Conservation (phyloP, 2,329 filamentous ascomycete genomes). For the Calonectria naviculata region DNA sequence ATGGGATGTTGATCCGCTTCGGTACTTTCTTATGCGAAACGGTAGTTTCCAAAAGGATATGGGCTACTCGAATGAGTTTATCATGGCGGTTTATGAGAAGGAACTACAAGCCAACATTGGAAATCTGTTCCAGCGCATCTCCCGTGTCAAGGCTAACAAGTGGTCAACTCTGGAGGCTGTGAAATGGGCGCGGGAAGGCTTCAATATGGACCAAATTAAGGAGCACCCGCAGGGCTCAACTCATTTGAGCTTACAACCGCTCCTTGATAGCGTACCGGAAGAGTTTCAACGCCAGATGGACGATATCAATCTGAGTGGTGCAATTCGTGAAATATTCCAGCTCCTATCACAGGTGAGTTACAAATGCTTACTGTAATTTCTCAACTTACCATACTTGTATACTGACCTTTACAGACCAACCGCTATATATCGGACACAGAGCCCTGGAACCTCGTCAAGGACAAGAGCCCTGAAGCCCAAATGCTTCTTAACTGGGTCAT, state of each 20-base stretch:
- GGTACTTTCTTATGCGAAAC: conserved; percentile 87
- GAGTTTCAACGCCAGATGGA: conserved; percentile 68
- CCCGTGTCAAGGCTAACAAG: conserved; percentile 64
- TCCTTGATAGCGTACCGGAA: conserved; percentile 31
- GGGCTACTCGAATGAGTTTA: conserved; percentile 83
- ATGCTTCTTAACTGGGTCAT: conserved; percentile 68
- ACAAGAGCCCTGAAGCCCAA: conserved; percentile 45
- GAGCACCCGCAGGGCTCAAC: neutral
- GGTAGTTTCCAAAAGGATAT: conserved; percentile 83
- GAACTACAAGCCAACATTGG: conserved; percentile 81
- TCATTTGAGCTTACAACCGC: conserved; percentile 41
- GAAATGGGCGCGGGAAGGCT: conserved; percentile 39
- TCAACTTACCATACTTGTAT: neutral
- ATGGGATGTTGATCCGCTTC: conserved; percentile 88
- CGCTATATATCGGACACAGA: conserved; percentile 65
- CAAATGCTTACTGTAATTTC: neutral
- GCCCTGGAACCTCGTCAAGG: conserved; percentile 74
- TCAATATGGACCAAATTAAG: conserved; percentile 24
- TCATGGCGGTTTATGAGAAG: conserved; percentile 83
- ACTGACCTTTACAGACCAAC: conserved; percentile 48
- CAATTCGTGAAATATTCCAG: conserved; percentile 73
- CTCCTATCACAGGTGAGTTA: conserved; percentile 67
- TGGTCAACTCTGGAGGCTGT: conserved; percentile 77
- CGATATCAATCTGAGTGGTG: conserved; percentile 70
- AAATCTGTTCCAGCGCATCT: conserved; percentile 80